Evolutionary conservation across 306 rosid genomes (phyloP), one percentile per base, ranked within the genome.

Genomic region (Datisca glomerata): DNA sequence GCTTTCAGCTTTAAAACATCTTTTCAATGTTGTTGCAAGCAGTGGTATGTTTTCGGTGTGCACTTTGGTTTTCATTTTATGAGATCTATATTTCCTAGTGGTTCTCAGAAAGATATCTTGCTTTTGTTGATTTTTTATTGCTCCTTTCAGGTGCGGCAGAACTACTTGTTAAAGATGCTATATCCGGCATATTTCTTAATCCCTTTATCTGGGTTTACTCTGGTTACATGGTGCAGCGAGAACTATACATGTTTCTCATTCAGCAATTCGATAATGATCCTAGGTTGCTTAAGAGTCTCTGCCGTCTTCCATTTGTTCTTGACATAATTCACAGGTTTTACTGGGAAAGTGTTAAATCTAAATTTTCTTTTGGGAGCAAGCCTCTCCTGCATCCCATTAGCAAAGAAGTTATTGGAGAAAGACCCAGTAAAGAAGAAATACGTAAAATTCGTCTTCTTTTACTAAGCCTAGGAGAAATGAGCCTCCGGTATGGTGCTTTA

Each of bases 391-490:
- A 57, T 70, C 65, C 78, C 42, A 51, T 53, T 39, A 68, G 66
- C 31, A 55, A 71, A 36, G 59, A 52, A 56, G 52, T 67, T 50
- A 49, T 47, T 17, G 79, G 74, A 48, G 79, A 70, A 70, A 80
- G 73, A 34, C 95, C 83, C 19, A 67, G 59, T 60, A 64, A 28
- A 63, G 97, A 83, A 49, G 97, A 89, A 75, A 77, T 77, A 49
- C 93, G 63, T 29, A 89, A 89, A 74, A 74, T 89, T 49, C 97
- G 97, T 55, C 97, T 89, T 49, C 83, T 89, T 60, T 71, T 89
- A 66, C 75, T 89, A 55, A 79, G 94, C 72, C 95, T 89, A 42
- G 95, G 93, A 35, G 97, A 89, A 72, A 83, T 89, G 97, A 77
- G 93, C 70, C 93, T 89, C 49, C 74, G 95, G 97, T 89, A 67